Evolutionary conservation across 495 filamentous ascomycete genomes (phyloP).

Genomic region (Penicillium fimorum): DNA sequence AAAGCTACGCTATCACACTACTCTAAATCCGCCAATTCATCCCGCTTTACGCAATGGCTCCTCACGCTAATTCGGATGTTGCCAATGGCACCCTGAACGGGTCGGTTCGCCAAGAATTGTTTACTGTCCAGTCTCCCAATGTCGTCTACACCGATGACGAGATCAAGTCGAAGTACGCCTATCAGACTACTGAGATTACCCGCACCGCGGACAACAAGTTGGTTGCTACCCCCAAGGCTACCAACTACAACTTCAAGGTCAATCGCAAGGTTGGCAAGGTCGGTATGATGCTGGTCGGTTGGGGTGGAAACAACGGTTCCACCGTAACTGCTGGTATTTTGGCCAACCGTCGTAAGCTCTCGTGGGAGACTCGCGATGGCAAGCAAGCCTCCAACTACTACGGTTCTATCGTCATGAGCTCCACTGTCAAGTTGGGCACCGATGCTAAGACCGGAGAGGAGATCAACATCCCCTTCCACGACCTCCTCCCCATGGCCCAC

Average conservation of each 20-base stretch:
- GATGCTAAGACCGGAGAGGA: constrained; percentile 83
- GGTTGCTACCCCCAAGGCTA: constrained; percentile 83
- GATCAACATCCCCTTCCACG: constrained; percentile 93
- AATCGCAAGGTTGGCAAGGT: constrained; percentile 90
- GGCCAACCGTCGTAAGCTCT: constrained; percentile 82
- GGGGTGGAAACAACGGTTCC: constrained; percentile 97
- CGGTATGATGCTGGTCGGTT: constrained; percentile 96
- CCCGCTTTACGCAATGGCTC: constrained; percentile 68
- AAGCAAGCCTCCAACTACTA: constrained; percentile 89
- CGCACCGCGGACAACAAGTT: constrained; percentile 71
- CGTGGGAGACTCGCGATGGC: constrained; percentile 93
- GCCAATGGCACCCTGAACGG: constrained; percentile 73
- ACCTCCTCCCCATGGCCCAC: constrained; percentile 94
- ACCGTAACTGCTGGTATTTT: constrained; percentile 97
- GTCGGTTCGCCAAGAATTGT: constrained; percentile 58
- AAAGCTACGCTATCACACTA: constrained; percentile 27
- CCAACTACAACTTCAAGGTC: constrained; percentile 94
- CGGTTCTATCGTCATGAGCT: constrained; percentile 93
- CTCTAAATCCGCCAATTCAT: constrained; percentile 24
- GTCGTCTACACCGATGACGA: constrained; percentile 83
- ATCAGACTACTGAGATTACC: constrained; percentile 84
- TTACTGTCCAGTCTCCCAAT: constrained; percentile 87
- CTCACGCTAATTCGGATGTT: constrained; percentile 74
- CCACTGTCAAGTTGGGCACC: constrained; percentile 92
- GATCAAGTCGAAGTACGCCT: constrained; percentile 94